Conservation (phyloP, 192 early-diverging fungal genomes). For the Dimargaris xerosporica region DNA sequence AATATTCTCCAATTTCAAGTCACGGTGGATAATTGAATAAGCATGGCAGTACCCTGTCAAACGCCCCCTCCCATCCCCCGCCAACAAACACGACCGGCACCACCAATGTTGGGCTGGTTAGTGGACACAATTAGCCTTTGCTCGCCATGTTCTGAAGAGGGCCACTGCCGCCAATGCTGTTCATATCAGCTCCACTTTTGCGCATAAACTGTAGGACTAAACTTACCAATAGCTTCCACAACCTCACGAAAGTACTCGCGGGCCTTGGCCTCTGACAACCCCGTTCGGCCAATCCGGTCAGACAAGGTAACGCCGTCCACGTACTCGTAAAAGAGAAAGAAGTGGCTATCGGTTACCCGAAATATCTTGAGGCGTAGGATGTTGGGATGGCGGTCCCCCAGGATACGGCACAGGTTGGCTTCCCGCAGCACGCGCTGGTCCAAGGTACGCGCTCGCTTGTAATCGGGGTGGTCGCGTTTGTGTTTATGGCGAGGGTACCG, state of each 20-base stretch:
- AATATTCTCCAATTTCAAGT: conserved; percentile 86
- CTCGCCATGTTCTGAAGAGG: no score
- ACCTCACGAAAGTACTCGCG: conserved; percentile 20
- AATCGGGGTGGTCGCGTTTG: conserved; percentile 18
- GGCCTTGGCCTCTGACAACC: conserved; percentile 22
- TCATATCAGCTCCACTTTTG: no score
- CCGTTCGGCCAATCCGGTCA: conserved; percentile 21
- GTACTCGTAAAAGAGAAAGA: conserved; percentile 32
- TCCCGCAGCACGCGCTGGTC: conserved; percentile 31
- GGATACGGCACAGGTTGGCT: conserved; percentile 27
- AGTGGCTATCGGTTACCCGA: conserved; percentile 31
- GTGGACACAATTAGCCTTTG: no score
- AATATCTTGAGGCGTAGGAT: conserved; percentile 30
- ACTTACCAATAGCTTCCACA: conserved; percentile 22
- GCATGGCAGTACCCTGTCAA: conserved; percentile 32
- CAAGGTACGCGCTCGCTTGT: conserved; percentile 26
- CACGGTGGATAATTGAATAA: conserved; percentile 63
- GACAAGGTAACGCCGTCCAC: conserved; percentile 28
- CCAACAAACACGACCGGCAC: no score
- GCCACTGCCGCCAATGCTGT: no score
- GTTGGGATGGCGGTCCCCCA: conserved; percentile 28
- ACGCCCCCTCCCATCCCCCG: no score
- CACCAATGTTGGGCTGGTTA: no score
- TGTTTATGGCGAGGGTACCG: conserved; percentile 28
- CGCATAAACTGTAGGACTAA: background rate